Percentiles rank a stretch among this genome's conserved stretches.
These are phyloP conservation scores for Trichoderma sp. DNA, from an alignment of 2,329 filamentous ascomycete genomes.

Conservation along the genomic window DNA sequence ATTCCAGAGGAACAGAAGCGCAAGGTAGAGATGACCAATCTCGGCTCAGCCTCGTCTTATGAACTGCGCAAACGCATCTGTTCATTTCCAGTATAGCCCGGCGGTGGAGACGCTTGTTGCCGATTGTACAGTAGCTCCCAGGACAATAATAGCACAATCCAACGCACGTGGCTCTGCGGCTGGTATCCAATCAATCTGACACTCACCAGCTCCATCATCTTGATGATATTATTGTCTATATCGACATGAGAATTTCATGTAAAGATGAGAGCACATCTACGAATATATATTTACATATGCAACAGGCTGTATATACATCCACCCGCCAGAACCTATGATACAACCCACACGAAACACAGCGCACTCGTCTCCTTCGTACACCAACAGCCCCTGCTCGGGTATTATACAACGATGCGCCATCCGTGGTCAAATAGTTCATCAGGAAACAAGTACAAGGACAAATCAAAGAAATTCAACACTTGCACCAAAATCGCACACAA, in stretches of 20 bases:
- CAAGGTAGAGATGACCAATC: constrained; percentile 7
- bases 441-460: not conserved
- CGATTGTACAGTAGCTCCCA: not conserved
- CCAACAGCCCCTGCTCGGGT: not conserved
- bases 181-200: constrained; percentile 5
- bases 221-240: not conserved
- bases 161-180: constrained; percentile 6
- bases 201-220: not conserved
- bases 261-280: not conserved
- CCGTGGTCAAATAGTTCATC: not conserved
- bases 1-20: not conserved
- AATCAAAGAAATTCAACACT: not conserved
- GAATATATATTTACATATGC: not conserved
- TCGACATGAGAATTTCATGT: not conserved
- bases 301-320: not conserved
- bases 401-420: not conserved
- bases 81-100: constrained; percentile 3
- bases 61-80: not conserved
- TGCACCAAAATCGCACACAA: not conserved
- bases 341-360: not conserved
- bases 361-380: not conserved
- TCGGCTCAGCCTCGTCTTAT: not conserved
- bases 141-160: not conserved
- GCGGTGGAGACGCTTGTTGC: not conserved
- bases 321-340: not conserved